Base-by-base conservation (phyloP, 441 rosid species). In the Euphorbia schlechtendalii region DNA sequence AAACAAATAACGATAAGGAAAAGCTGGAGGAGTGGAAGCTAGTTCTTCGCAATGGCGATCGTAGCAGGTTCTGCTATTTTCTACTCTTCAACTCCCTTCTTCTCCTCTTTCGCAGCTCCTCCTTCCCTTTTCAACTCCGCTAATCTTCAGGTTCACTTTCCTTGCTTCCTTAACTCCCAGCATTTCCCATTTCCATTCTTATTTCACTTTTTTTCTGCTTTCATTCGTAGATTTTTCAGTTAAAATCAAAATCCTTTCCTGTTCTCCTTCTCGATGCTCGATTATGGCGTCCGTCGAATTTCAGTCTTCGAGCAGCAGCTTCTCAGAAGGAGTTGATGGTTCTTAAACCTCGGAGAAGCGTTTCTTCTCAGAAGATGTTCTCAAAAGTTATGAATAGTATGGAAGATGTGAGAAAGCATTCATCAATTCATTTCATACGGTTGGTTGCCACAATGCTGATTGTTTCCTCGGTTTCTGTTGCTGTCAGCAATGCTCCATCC, bases 401-500 rank as follows among this genome's bases (percentile, higher is more conserved):
- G 3, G 76, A 71, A 41, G 73, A 64, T 55, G 17, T 85, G 46
- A 80, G 78, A 65, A 71, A 72, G 18, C 76, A 48, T 51, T 63
- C 80, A 67, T 81, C 86, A 4, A 66, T 65, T 55, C 68, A 76
- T 59, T 76, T 83, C 32, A 64, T 73, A 64, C 84, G 74, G 32
- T 46, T 82, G 6, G 78, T 80, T 43, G 72, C 81, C 68, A 67
- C 83, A 21, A 65, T 69, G 40, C 68, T 86, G 48, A 80, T 91
- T 41, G 82, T 82, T 74, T 60, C 83, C 22, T 88, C 98, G 21
- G 74, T 84, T 62, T 78, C 92, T 18, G 64, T 80, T 56, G 79
- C 84, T 41, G 69, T 80, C 46, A 78, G 75, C 72, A 71, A 56
- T 61, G 17, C 76, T 40, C 80, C 90, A 10, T 76, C 90, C 0